Percentiles rank a stretch among this genome's conserved stretches.
phyloP scores from a whole-genome alignment of 345 rosid species.

The Cochlearia excelsa region DNA sequence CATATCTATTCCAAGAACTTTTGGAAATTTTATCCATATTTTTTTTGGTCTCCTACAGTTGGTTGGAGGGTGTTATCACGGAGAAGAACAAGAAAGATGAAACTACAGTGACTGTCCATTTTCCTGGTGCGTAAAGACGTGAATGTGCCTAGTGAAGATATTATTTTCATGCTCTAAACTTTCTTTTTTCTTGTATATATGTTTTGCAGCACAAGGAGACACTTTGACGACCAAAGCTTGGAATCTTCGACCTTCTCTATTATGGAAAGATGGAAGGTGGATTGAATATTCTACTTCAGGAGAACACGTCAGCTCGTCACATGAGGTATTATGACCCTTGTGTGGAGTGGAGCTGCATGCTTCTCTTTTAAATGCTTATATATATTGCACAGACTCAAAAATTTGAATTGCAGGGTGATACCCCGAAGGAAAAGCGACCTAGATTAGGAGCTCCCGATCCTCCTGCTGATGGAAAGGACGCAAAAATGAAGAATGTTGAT shows the following conservation, averaged over 20 bases:
- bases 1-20: not conserved
- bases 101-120: constrained; percentile 56
- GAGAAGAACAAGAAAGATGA: constrained; percentile 86
- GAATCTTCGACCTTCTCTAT: constrained; percentile 83
- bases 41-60: constrained; percentile 48
- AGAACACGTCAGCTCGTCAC: constrained; percentile 40
- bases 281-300: constrained; percentile 61
- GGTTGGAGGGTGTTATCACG: constrained; percentile 90
- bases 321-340: constrained; percentile 46
- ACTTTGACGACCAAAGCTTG: constrained; percentile 58
- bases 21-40: constrained; percentile 13
- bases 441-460: constrained; percentile 46
- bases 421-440: constrained; percentile 73
- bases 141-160: constrained; percentile 19
- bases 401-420: constrained; percentile 68
- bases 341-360: constrained; percentile 13
- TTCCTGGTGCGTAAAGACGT: constrained; percentile 55
- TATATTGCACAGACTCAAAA: constrained; percentile 10
- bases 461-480: constrained; percentile 53
- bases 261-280: constrained; percentile 90
- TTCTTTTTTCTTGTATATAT: not conserved
- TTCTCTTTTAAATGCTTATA: constrained; percentile 9
- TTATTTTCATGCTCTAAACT: constrained; percentile 4
- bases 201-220: constrained; percentile 63
- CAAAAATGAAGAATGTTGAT: constrained; percentile 37